A percentile compares a stretch with the other conserved stretches of the same genome.
Evolutionary conservation across 306 rosid species (phyloP).

Genomic region (Quercus wislizeni): DNA sequence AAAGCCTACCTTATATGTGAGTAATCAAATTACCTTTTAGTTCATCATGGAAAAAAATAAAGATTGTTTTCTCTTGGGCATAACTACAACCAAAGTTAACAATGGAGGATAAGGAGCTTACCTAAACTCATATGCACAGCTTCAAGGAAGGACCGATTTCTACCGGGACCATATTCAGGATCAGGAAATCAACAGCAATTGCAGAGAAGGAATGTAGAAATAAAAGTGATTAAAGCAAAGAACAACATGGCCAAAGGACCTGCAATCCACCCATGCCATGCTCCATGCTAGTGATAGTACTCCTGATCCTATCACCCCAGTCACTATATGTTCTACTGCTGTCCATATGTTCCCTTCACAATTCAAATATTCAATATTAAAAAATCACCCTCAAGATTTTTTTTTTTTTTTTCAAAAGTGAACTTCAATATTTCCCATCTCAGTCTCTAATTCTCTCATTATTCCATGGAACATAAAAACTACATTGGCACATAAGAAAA

Average conservation of each 20-base stretch:
- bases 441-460: no score
- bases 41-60: no score
- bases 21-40: no score
- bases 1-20: neutral
- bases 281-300: constrained; percentile 56
- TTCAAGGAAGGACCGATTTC: constrained; percentile 43
- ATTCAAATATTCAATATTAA: no score
- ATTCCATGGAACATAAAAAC: no score
- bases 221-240: constrained; percentile 42
- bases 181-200: constrained; percentile 47
- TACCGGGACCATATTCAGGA: constrained; percentile 45
- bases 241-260: constrained; percentile 41
- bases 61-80: no score
- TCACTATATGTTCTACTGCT: constrained; percentile 55
- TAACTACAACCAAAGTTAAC: neutral
- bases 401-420: no score
- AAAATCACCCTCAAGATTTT: no score
- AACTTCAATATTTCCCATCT: no score
- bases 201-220: constrained; percentile 45
- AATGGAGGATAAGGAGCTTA: neutral
- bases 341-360: constrained; percentile 54
- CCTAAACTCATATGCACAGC: constrained; percentile 45
- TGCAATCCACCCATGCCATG: constrained; percentile 55
- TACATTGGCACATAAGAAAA: neutral
- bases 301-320: constrained; percentile 65